Percentiles rank a stretch among this genome's conserved stretches.
Evolutionary conservation across 306 rosid genomes (phyloP).

Genomic region (Cucumis sativus): Cucumber_9930_V3 NC_026657.2:25887501-25888000

Average conservation of each 20-base stretch:
- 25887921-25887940: too few relatives aligned
- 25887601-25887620: neutral
- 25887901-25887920: neutral
- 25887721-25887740: neutral
- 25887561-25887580: neutral
- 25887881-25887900: neutral
- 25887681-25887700: neutral
- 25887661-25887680: neutral
- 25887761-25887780: neutral
- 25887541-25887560: neutral
- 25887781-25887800: neutral
- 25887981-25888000: neutral
- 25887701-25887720: neutral
- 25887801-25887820: neutral
- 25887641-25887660: neutral
- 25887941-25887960: too few relatives aligned
- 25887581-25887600: neutral
- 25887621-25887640: neutral
- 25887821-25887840: constrained; percentile 1
- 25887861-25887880: neutral
- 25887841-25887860: neutral
- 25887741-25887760: neutral
- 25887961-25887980: too few relatives aligned
- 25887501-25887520: neutral
- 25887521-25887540: neutral